Conservation (phyloP, 2,329 filamentous ascomycete genomes). For the Trichoderma oligosporum region DNA sequence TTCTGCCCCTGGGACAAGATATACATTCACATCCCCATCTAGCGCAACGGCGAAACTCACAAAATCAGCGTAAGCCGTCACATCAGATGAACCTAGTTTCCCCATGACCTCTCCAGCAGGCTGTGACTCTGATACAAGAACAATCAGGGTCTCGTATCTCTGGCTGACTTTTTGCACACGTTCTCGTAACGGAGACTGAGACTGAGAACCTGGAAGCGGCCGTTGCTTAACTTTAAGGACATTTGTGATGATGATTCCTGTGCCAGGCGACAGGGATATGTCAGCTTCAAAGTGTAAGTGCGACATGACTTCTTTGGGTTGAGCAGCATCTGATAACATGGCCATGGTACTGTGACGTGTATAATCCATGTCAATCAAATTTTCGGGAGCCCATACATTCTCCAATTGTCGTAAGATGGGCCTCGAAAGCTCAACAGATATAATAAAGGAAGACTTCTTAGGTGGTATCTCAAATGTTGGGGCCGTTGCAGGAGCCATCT, state of each 20-base stretch:
- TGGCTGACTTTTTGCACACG: constrained; percentile 50
- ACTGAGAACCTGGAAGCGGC: constrained; percentile 52
- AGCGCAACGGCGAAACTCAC: constrained; percentile 46
- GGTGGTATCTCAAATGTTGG: constrained; percentile 23
- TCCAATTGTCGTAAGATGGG: constrained; percentile 49
- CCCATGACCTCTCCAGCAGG: constrained; percentile 39
- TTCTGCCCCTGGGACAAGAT: constrained; percentile 49
- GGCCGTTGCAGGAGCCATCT: constrained; percentile 8
- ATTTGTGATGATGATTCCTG: constrained; percentile 67
- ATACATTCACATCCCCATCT: constrained; percentile 35
- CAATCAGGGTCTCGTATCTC: constrained; percentile 63
- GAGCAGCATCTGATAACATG: background rate
- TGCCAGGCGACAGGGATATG: constrained; percentile 64
- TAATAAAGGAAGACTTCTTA: constrained; percentile 40
- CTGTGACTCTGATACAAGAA: constrained; percentile 61
- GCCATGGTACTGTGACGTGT: constrained; percentile 34
- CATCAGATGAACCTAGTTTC: constrained; percentile 40
- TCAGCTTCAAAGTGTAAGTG: constrained; percentile 61
- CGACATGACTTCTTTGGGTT: constrained; percentile 30
- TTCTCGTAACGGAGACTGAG: constrained; percentile 48
- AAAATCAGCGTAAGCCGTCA: constrained; percentile 47
- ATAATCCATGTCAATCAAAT: constrained; percentile 61
- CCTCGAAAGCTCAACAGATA: constrained; percentile 49
- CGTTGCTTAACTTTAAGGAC: constrained; percentile 70
- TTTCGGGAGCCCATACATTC: constrained; percentile 44